Conservation (phyloP, 2,329 filamentous ascomycete genomes). For the Trichoderma sp. region DNA sequence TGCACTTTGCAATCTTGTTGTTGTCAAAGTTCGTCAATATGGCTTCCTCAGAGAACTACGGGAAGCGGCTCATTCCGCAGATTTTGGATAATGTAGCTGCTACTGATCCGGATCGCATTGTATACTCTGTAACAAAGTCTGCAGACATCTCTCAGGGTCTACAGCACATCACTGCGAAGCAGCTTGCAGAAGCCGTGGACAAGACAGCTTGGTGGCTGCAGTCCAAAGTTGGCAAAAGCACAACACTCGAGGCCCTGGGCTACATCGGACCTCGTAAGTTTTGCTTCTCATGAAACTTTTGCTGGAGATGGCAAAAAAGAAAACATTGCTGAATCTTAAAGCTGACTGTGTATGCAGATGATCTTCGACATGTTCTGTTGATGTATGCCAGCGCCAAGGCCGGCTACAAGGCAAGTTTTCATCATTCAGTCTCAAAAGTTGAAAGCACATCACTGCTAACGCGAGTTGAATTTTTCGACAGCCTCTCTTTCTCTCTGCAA, state of each 20-base stretch:
- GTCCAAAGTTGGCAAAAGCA: conserved; percentile 31
- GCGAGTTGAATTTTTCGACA: neutral
- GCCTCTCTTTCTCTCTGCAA: conserved; percentile 32
- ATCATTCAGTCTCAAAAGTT: neutral
- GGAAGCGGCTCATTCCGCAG: conserved; percentile 37
- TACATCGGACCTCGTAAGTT: conserved; percentile 43
- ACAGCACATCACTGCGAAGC: conserved; percentile 34
- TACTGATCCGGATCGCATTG: conserved; percentile 34
- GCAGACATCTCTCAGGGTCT: conserved; percentile 31
- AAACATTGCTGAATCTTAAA: neutral
- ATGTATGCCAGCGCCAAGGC: conserved; percentile 42
- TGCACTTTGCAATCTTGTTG: neutral
- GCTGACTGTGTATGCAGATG: conserved; percentile 33
- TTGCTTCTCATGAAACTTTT: neutral
- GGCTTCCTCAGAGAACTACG: conserved; percentile 2
- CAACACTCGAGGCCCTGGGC: conserved; percentile 34
- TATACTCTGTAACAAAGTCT: conserved; percentile 35
- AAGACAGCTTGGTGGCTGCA: conserved; percentile 41
- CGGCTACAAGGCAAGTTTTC: conserved; percentile 37
- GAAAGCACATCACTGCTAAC: conserved; percentile 12
- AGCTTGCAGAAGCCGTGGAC: conserved; percentile 37
- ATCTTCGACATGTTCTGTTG: conserved; percentile 39
- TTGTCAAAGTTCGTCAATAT: neutral
- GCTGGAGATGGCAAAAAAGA: neutral
- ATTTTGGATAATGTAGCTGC: conserved; percentile 38